Conservation (phyloP, 139 green algal species). For the Asterochloris sp. region DNA sequence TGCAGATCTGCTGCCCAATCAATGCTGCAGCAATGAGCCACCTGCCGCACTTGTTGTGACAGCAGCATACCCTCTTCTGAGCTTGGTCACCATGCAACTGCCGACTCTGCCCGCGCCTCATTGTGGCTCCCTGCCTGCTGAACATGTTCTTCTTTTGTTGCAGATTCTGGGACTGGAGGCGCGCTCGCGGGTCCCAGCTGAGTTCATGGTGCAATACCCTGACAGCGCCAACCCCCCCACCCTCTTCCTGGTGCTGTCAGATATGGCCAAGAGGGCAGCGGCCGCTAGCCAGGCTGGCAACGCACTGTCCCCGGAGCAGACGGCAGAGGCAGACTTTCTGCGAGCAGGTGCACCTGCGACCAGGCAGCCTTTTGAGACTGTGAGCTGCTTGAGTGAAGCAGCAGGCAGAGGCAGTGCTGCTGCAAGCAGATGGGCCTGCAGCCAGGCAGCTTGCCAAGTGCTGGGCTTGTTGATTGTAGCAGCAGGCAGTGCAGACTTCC, state of each 20-base stretch:
- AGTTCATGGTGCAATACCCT: slow-evolving; percentile 89
- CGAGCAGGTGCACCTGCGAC: background rate
- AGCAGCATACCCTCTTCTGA: too few species aligned
- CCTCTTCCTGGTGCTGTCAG: slow-evolving; percentile 78
- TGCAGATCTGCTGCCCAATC: too few species aligned
- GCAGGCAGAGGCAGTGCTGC: background rate
- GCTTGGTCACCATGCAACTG: background rate
- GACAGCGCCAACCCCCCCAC: slow-evolving; percentile 86
- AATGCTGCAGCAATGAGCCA: too few species aligned
- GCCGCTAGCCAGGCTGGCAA: slow-evolving; percentile 4
- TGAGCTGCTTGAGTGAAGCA: background rate
- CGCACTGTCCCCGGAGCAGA: background rate
- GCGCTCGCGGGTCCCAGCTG: slow-evolving; percentile 66
- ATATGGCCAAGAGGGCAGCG: slow-evolving; percentile 47
- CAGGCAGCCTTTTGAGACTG: background rate
- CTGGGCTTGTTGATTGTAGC: background rate
- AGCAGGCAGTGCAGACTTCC: background rate
- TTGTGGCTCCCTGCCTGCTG: too few species aligned
- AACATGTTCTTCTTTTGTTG: background rate
- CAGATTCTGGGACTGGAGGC: slow-evolving; percentile 84
- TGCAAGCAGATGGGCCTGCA: background rate
- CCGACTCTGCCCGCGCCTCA: background rate
- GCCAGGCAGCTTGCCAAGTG: background rate
- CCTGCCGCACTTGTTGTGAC: too few species aligned
- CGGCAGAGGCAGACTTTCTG: slow-evolving; percentile 7